phyloP scores from a whole-genome alignment of 2,329 filamentous ascomycete genomes.

The Microsporum canis region DNA sequence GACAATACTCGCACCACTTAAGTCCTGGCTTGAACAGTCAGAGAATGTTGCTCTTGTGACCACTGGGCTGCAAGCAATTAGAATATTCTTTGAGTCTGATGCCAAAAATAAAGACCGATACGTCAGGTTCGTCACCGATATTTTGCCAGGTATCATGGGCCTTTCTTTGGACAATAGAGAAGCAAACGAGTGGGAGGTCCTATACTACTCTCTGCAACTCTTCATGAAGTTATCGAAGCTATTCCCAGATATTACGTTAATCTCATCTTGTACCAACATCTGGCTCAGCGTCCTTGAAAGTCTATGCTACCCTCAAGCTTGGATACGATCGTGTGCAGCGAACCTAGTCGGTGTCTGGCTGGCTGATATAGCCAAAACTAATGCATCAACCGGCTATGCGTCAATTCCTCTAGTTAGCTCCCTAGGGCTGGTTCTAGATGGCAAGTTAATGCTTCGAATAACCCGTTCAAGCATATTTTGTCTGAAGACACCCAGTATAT shows the following conservation, averaged over 20 bases:
- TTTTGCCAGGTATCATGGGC: conserved; percentile 46
- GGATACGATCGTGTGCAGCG: conserved; percentile 66
- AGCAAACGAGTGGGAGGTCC: conserved; percentile 53
- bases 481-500: conserved; percentile 53
- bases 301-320: conserved; percentile 58
- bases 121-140: conserved; percentile 45
- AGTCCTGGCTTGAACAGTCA: conserved; percentile 63
- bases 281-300: conserved; percentile 61
- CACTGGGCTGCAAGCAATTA: conserved; percentile 68
- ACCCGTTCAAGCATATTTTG: conserved; percentile 46
- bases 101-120: conserved; percentile 57
- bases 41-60: conserved; percentile 60
- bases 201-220: conserved; percentile 61
- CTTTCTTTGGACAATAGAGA: conserved; percentile 39
- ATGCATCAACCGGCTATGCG: conserved; percentile 42
- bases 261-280: conserved; percentile 48
- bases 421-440: conserved; percentile 56
- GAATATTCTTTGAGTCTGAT: conserved; percentile 66
- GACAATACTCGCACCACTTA: conserved; percentile 59
- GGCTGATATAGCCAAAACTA: conserved; percentile 60
- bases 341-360: conserved; percentile 67
- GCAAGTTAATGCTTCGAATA: conserved; percentile 51
- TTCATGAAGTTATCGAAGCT: conserved; percentile 56
- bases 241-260: conserved; percentile 54
- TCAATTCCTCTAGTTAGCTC: conserved; percentile 56